Percentiles rank a stretch among this genome's conserved stretches.
Conservation (phyloP, 306 rosid genomes). For the Luffa aegyptiaca region DNA sequence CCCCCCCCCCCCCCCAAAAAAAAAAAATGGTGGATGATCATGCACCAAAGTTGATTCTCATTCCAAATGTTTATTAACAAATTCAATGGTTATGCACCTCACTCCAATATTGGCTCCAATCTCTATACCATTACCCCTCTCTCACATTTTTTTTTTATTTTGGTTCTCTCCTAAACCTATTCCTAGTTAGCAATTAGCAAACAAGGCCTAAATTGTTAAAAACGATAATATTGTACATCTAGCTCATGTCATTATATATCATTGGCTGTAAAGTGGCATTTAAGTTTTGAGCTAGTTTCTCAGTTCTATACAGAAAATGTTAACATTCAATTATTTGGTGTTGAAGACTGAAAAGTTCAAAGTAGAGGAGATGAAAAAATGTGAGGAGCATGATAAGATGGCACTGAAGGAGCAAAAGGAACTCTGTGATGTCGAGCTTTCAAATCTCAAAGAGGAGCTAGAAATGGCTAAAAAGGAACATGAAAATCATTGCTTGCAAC, state of each 20-base stretch:
- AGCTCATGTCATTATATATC: not conserved
- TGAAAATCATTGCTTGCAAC: slow-evolving; percentile 42
- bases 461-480: slow-evolving; percentile 40
- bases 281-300: not conserved
- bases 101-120: not conserved
- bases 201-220: not conserved
- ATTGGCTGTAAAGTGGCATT: not conserved
- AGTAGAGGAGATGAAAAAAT: slow-evolving; percentile 63
- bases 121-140: not conserved
- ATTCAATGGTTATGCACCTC: not conserved
- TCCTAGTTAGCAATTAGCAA: not conserved
- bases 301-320: not conserved
- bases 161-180: not conserved
- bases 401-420: slow-evolving; percentile 58
- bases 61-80: not conserved
- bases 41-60: not conserved
- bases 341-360: slow-evolving; percentile 57
- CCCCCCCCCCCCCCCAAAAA: too few species aligned
- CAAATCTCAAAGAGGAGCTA: slow-evolving; percentile 52
- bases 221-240: not conserved
- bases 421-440: slow-evolving; percentile 47
- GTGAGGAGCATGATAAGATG: slow-evolving; percentile 66
- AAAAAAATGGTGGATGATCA: too few species aligned
- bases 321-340: slow-evolving; percentile 13
- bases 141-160: not conserved